A percentile compares a stretch with the other conserved stretches of the same genome.
These are phyloP conservation scores for Zymoseptoria pseudotritici DNA, from an alignment of 2,329 filamentous ascomycete genomes.

Conservation along the genomic window DNA sequence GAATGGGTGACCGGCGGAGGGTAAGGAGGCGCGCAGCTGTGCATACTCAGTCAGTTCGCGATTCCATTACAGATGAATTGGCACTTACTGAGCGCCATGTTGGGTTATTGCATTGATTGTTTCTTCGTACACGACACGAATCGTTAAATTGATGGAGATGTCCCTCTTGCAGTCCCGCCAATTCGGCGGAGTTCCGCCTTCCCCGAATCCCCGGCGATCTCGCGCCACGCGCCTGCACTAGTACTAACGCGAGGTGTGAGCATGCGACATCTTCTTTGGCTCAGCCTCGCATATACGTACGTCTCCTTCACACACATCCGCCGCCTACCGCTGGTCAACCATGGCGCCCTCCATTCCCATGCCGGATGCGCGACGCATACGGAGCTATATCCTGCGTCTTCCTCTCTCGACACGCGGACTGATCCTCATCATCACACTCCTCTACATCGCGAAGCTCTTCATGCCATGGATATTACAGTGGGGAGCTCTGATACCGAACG, in stretches of 20 bases:
- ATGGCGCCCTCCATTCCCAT: constrained; percentile 17
- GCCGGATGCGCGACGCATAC: constrained; percentile 66
- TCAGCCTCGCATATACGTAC: background rate
- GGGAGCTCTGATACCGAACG: constrained; percentile 70
- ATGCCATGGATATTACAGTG: constrained; percentile 67
- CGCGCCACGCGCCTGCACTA: background rate
- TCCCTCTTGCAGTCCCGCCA: background rate
- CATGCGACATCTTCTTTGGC: background rate
- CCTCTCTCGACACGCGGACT: constrained; percentile 77
- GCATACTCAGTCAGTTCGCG: background rate
- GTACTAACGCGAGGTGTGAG: background rate
- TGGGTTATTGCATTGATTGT: constrained; percentile 5
- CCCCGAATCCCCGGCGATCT: background rate
- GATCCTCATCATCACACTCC: constrained; percentile 56
- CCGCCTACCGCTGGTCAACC: background rate
- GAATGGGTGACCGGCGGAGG: constrained; percentile 70
- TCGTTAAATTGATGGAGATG: background rate
- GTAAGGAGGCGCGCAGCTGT: constrained; percentile 51
- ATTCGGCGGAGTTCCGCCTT: background rate
- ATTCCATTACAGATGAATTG: background rate
- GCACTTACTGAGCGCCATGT: constrained; percentile 25
- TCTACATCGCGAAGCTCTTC: constrained; percentile 65
- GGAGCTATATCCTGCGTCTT: constrained; percentile 76
- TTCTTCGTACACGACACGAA: background rate
- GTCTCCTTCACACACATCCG: background rate